Evolutionary conservation across 1,284 basidiomycete genomes (phyloP).

Genomic region (Cryptococcus hybrid): DNA sequence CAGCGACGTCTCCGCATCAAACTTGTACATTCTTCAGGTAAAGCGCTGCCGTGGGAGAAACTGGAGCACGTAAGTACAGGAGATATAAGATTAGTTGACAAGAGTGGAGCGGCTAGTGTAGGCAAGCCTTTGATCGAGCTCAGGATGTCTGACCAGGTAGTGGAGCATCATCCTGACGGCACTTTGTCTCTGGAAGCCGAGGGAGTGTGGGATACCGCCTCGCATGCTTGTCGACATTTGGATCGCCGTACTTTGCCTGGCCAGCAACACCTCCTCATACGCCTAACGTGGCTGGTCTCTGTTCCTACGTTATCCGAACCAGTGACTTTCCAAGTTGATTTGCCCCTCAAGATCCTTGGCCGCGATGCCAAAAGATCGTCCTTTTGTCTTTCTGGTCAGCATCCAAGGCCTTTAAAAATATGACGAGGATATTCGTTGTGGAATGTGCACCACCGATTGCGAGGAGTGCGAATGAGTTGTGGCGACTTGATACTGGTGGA

Average conservation of each 20-base stretch:
- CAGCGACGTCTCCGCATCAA: constrained; percentile 75
- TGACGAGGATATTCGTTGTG: constrained; percentile 70
- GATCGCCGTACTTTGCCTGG: constrained; percentile 72
- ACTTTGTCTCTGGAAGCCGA: constrained; percentile 67
- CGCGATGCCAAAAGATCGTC: constrained; percentile 77
- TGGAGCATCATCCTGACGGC: constrained; percentile 77
- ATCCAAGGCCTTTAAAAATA: constrained; percentile 60
- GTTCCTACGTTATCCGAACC: constrained; percentile 82
- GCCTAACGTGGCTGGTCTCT: constrained; percentile 71
- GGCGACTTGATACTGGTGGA: constrained; percentile 90
- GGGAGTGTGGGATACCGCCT: constrained; percentile 88
- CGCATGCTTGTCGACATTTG: constrained; percentile 81
- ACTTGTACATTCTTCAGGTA: constrained; percentile 83
- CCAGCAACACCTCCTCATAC: constrained; percentile 75
- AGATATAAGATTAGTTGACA: constrained; percentile 75
- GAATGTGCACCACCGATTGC: constrained; percentile 80
- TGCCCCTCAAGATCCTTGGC: constrained; percentile 79
- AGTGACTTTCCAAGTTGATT: constrained; percentile 79
- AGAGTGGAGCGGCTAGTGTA: constrained; percentile 61
- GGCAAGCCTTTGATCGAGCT: constrained; percentile 51
- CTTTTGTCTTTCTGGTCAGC: constrained; percentile 69
- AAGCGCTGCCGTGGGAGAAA: constrained; percentile 80
- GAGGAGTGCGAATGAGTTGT: constrained; percentile 82
- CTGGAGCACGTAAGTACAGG: constrained; percentile 53
- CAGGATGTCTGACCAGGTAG: constrained; percentile 51